Percentiles rank a stretch among this genome's conserved stretches.
These are phyloP conservation scores for Penicillium robsamsonii DNA, from an alignment of 495 filamentous ascomycete species.

Conservation along the genomic window DNA sequence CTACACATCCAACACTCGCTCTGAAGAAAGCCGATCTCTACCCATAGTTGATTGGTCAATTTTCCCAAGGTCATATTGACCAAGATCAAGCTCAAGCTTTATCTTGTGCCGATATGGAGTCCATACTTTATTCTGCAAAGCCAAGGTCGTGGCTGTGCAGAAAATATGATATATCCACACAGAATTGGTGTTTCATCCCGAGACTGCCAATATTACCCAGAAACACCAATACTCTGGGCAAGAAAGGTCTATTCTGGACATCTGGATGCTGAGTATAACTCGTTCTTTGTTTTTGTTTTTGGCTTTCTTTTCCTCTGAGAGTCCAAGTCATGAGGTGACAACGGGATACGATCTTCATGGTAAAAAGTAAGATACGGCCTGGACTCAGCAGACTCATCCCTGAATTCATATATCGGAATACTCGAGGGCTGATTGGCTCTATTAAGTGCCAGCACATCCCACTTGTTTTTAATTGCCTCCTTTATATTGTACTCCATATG, in stretches of 20 bases:
- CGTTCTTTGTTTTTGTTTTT: not conserved
- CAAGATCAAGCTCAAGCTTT: too few species aligned
- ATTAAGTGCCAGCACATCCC: slow-evolving; percentile 17
- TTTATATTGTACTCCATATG: not conserved
- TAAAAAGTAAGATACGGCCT: slow-evolving; percentile 16
- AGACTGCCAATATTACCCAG: not conserved
- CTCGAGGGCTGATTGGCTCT: slow-evolving; percentile 21
- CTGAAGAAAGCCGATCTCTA: too few species aligned
- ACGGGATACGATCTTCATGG: not conserved
- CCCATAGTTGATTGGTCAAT: too few species aligned
- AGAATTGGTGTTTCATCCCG: slow-evolving; percentile 13
- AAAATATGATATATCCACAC: slow-evolving; percentile 14
- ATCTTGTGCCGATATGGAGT: too few species aligned
- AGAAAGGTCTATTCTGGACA: not conserved
- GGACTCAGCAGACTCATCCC: not conserved
- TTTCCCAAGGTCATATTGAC: too few species aligned
- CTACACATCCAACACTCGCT: too few species aligned
- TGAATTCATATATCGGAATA: not conserved
- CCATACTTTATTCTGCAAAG: slow-evolving; percentile 2
- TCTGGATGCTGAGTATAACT: not conserved
- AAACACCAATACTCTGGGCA: not conserved
- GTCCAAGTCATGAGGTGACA: too few species aligned
- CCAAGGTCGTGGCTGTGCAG: slow-evolving; percentile 27
- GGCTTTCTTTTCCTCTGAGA: not conserved
- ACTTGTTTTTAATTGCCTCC: slow-evolving; percentile 11